Percentiles rank a stretch among this genome's conserved stretches.
Conservation (phyloP, 805 yeast genomes). For the Lipomyces japonicus region DNA sequence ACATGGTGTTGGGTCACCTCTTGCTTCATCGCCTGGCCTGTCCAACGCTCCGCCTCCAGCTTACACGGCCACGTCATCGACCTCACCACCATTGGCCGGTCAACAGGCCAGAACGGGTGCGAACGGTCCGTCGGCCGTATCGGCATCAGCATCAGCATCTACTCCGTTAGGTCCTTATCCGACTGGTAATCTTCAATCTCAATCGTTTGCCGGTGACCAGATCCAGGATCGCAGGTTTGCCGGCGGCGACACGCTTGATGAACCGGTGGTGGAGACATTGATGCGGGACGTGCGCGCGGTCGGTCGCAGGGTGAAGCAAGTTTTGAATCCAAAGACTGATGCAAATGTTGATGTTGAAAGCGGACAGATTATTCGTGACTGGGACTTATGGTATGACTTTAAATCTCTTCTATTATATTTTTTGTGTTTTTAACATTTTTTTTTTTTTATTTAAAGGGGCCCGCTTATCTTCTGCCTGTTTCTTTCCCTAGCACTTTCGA, state of each 20-base stretch:
- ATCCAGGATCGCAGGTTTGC: conserved; percentile 50
- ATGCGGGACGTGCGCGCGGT: conserved; percentile 46
- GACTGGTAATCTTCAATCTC: conserved; percentile 1
- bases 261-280: conserved; percentile 59
- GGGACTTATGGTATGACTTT: conserved; percentile 47
- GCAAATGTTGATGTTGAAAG: conserved; percentile 29
- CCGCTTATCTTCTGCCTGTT: conserved; percentile 60
- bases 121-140: not conserved
- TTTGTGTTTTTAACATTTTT: not conserved
- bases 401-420: not conserved
- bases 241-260: conserved; percentile 72
- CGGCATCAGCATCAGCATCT: conserved; percentile 8
- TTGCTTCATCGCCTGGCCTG: not conserved
- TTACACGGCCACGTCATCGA: conserved; percentile 9
- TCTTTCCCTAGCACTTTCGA: conserved; percentile 50
- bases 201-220: conserved; percentile 29
- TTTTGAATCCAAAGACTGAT: conserved; percentile 42
- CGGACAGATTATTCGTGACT: conserved; percentile 41
- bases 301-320: conserved; percentile 44
- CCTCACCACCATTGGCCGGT: too few relatives aligned
- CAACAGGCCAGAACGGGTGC: too few relatives aligned
- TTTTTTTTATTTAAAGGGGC: conserved; percentile 49
- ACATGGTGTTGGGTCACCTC: not conserved
- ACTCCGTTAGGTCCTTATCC: conserved; percentile 9
- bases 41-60: not conserved